These are phyloP conservation scores for Pyricularia grisea DNA, from an alignment of 2,329 filamentous ascomycete genomes.

Conservation along the genomic window DNA sequence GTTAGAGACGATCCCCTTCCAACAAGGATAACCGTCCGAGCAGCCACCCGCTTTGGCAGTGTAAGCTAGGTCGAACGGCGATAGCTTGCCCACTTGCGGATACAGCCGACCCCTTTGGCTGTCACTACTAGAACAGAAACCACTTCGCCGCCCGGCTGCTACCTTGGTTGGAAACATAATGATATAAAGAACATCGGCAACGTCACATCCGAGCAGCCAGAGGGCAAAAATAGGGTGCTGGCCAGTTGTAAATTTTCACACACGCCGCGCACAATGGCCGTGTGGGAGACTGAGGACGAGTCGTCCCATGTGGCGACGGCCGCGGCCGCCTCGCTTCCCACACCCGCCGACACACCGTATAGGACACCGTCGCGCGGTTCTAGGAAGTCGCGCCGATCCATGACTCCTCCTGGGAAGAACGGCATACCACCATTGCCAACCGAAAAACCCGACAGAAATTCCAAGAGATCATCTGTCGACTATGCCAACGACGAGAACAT, in stretches of 20 bases:
- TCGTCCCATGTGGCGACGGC: slow-evolving; percentile 17
- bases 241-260: not conserved
- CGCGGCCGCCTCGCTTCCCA: slow-evolving; percentile 43
- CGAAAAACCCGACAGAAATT: slow-evolving; percentile 32
- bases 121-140: not conserved
- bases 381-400: slow-evolving; percentile 54
- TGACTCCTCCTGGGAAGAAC: slow-evolving; percentile 51
- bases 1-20: not conserved
- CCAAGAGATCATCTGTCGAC: slow-evolving; percentile 48
- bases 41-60: not conserved
- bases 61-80: not conserved
- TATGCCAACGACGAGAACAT: slow-evolving; percentile 58
- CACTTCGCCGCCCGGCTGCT: not conserved
- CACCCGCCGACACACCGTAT: slow-evolving; percentile 63
- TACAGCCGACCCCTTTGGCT: not conserved
- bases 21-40: not conserved
- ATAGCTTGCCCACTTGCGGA: not conserved
- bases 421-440: slow-evolving; percentile 45
- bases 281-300: slow-evolving; percentile 57
- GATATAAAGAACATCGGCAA: not conserved
- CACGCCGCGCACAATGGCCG: slow-evolving; percentile 31
- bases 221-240: not conserved
- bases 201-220: not conserved
- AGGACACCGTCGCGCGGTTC: slow-evolving; percentile 59
- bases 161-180: not conserved